phyloP scores from a whole-genome alignment of 495 filamentous ascomycete species.

The Parmelia sp. region DNA sequence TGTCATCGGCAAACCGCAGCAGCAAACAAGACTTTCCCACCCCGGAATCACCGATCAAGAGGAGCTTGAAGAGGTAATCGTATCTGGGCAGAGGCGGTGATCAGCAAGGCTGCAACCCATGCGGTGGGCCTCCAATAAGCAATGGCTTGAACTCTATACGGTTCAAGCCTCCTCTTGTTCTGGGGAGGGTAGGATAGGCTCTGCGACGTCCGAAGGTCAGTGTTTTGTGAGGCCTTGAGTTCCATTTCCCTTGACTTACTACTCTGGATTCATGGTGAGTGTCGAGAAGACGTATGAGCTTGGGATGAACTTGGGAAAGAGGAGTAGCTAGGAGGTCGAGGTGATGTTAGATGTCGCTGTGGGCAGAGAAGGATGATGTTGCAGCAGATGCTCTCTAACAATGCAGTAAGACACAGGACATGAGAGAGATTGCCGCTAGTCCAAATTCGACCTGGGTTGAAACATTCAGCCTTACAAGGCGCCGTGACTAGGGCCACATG shows the following conservation, averaged over 20 bases:
- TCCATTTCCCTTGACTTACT: slow-evolving; percentile 54
- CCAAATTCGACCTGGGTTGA: background rate
- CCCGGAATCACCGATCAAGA: slow-evolving; percentile 99
- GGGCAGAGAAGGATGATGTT: slow-evolving; percentile 6
- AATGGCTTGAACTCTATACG: background rate
- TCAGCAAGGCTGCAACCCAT: slow-evolving; percentile 10
- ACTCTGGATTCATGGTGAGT: slow-evolving; percentile 89
- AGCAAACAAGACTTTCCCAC: slow-evolving; percentile 99
- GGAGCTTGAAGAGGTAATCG: slow-evolving; percentile 99
- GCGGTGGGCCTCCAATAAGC: background rate
- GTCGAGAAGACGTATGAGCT: slow-evolving; percentile 7
- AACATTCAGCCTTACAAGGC: slow-evolving; percentile 3
- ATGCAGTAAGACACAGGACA: background rate
- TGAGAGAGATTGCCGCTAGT: background rate
- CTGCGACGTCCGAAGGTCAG: slow-evolving; percentile 12
- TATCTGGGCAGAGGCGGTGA: slow-evolving; percentile 57
- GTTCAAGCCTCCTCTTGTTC: background rate
- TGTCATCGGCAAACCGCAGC: slow-evolving; percentile 96
- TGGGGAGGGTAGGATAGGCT: background rate
- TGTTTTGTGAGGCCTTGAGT: background rate
- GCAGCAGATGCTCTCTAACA: background rate
- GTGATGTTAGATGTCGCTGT: background rate
- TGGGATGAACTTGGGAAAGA: background rate
- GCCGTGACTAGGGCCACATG: background rate
- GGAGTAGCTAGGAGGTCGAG: background rate